Percentiles rank a stretch among this genome's conserved stretches.
These are phyloP conservation scores for Teunomyces stri DNA, from an alignment of 805 yeast genomes.

Conservation along the genomic window DNA sequence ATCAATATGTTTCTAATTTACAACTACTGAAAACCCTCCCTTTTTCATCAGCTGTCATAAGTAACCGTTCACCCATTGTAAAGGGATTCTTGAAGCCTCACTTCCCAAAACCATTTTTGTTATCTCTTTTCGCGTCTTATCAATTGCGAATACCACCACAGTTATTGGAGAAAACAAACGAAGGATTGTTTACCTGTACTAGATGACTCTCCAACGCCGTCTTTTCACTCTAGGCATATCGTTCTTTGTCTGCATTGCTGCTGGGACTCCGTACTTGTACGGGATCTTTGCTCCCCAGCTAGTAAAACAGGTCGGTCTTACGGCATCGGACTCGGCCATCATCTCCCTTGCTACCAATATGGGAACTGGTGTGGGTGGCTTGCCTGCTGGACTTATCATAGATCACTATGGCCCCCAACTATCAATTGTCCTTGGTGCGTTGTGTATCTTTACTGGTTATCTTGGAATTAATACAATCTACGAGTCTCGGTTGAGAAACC, in stretches of 20 bases:
- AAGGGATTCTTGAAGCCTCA: too few relatives aligned
- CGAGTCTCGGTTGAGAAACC: conserved; percentile 33
- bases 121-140: not conserved
- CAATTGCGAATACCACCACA: not conserved
- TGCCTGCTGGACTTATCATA: conserved; percentile 67
- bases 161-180: not conserved
- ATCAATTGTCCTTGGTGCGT: conserved; percentile 55
- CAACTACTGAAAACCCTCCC: too few relatives aligned
- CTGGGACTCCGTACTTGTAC: conserved; percentile 74
- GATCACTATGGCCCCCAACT: conserved; percentile 57
- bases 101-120: too few relatives aligned
- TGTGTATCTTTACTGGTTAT: conserved; percentile 55
- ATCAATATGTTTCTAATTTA: too few relatives aligned
- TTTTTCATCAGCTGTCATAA: too few relatives aligned
- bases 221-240: conserved; percentile 29
- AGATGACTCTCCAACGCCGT: conserved; percentile 10
- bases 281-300: conserved; percentile 78
- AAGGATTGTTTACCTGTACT: not conserved
- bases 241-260: conserved; percentile 55
- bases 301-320: conserved; percentile 52
- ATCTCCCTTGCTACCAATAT: conserved; percentile 59
- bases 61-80: too few relatives aligned
- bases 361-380: conserved; percentile 69
- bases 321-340: conserved; percentile 61
- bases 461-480: conserved; percentile 49